Conservation (phyloP, 2,329 filamentous ascomycete species). For the Hyphodiscus sp. region DNA sequence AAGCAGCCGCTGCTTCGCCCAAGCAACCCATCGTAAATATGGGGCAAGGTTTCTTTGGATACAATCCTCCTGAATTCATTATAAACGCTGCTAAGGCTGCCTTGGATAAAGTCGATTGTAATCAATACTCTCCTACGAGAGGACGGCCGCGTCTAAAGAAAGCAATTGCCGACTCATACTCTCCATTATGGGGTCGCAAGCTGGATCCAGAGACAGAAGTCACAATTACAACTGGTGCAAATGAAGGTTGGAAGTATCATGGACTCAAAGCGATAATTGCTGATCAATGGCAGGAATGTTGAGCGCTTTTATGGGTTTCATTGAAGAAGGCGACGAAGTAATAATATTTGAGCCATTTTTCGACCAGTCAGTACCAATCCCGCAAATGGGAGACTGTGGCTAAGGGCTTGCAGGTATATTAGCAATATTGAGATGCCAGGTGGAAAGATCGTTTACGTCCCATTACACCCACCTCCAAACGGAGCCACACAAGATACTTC, state of each 20-base stretch:
- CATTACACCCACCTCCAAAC: conserved; percentile 80
- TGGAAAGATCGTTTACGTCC: conserved; percentile 89
- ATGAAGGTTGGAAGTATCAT: conserved; percentile 50
- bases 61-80: conserved; percentile 89
- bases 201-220: conserved; percentile 89
- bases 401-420: conserved; percentile 57
- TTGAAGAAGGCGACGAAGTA: conserved; percentile 91
- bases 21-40: conserved; percentile 60
- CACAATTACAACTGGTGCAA: conserved; percentile 87
- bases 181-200: conserved; percentile 75
- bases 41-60: conserved; percentile 74
- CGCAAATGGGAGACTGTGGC: not conserved
- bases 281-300: conserved; percentile 61
- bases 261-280: not conserved
- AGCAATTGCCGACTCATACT: conserved; percentile 88
- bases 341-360: conserved; percentile 99
- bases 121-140: conserved; percentile 96
- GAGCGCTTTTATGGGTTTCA: conserved; percentile 95
- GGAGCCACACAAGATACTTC: conserved; percentile 76
- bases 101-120: conserved; percentile 88
- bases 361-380: conserved; percentile 61
- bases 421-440: conserved; percentile 98
- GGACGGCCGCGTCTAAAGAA: conserved; percentile 87
- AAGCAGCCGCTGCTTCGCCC: conserved; percentile 56
- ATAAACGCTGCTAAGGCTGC: conserved; percentile 86